Percentiles rank a stretch among this genome's conserved stretches.
Evolutionary conservation across 169 alveolate genomes (phyloP).

Genomic region (Cystoisospora suis): DNA sequence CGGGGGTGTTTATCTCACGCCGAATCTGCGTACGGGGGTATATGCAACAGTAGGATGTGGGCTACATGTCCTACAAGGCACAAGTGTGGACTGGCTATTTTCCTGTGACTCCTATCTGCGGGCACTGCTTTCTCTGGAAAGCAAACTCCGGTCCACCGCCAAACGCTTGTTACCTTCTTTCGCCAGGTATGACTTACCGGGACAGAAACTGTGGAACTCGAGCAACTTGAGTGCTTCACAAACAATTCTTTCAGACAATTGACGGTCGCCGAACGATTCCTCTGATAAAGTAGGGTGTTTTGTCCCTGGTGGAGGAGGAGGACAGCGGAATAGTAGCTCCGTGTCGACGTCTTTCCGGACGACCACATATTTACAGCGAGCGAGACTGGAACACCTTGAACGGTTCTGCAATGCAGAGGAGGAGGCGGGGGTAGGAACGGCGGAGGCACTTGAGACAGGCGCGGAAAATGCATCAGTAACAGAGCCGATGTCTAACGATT

Average conservation of each 20-base stretch:
- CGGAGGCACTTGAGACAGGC: too few relatives aligned
- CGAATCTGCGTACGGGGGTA: not conserved
- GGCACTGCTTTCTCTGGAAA: too few relatives aligned
- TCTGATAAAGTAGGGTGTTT: not conserved
- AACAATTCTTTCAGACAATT: not conserved
- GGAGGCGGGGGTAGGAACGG: too few relatives aligned
- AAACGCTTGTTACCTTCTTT: not conserved
- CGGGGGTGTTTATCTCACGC: too few relatives aligned
- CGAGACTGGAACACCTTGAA: too few relatives aligned
- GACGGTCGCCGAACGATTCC: not conserved
- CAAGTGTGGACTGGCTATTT: too few relatives aligned
- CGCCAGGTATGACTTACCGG: not conserved
- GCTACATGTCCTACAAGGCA: not conserved
- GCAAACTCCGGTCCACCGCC: too few relatives aligned
- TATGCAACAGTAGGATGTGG: not conserved
- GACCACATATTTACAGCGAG: too few relatives aligned
- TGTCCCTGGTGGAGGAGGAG: not conserved
- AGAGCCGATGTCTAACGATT: too few relatives aligned
- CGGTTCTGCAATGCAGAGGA: too few relatives aligned
- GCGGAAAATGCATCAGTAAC: too few relatives aligned
- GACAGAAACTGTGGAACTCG: not conserved
- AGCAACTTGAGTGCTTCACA: not conserved
- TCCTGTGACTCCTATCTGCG: too few relatives aligned
- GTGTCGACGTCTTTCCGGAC: not conserved
- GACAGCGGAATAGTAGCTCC: not conserved